Conservation (phyloP, 192 early-diverging fungal genomes). For the Glomus cerebriforme region DNA sequence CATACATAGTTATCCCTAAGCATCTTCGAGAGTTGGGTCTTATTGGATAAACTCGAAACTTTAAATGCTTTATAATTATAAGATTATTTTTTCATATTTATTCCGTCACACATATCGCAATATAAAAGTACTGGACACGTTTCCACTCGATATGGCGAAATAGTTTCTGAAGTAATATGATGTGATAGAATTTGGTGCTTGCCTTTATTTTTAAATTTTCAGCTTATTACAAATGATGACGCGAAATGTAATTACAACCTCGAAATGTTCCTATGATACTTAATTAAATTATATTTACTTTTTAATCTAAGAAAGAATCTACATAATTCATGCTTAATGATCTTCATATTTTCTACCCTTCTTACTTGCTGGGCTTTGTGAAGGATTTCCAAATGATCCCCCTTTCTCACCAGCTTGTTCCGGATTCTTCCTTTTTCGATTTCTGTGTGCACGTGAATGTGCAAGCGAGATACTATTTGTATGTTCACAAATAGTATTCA, state of each 20-base stretch:
- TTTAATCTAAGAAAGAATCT: neutral
- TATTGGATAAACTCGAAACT: slow-evolving; percentile 14
- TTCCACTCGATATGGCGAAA: neutral
- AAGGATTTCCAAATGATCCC: slow-evolving; percentile 17
- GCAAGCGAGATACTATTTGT: slow-evolving; percentile 30
- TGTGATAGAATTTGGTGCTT: slow-evolving; percentile 13
- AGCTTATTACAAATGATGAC: slow-evolving; percentile 15
- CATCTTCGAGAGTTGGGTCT: slow-evolving; percentile 8
- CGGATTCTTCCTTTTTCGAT: slow-evolving; percentile 26
- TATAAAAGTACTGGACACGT: too few species aligned
- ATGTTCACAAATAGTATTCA: slow-evolving; percentile 26
- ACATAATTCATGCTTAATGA: slow-evolving; percentile 13
- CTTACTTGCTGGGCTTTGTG: slow-evolving; percentile 15
- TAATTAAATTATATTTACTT: slow-evolving; percentile 14
- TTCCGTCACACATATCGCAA: neutral
- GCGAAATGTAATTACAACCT: slow-evolving; percentile 12
- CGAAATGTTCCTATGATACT: slow-evolving; percentile 14
- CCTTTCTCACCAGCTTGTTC: slow-evolving; percentile 12
- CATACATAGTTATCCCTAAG: too few species aligned
- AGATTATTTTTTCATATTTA: slow-evolving; percentile 22
- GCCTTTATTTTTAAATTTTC: slow-evolving; percentile 2
- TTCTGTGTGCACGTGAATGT: slow-evolving; percentile 21
- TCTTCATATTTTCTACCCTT: neutral
- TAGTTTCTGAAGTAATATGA: slow-evolving; percentile 11
- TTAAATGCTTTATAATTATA: too few species aligned